Percentiles rank a stretch among this genome's conserved stretches.
phyloP scores from a whole-genome alignment of 352 stramenopile genomes.

The Thraustochytrium striatum region DNA sequence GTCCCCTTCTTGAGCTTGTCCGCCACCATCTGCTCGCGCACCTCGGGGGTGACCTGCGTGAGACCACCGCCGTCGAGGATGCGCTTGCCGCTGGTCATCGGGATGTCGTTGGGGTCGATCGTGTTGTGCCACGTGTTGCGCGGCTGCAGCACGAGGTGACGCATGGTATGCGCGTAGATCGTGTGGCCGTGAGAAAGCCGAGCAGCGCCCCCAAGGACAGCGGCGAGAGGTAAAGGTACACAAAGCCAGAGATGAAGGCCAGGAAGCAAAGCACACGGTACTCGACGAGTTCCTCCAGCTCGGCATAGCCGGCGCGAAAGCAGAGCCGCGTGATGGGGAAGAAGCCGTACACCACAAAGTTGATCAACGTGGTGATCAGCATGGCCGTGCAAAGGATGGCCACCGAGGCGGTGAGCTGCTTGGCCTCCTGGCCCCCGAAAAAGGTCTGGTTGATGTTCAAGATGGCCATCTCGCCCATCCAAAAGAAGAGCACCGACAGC shows the following conservation, averaged over 20 bases:
- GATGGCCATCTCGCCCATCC: conserved; percentile 17
- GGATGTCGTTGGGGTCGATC: conserved; percentile 43
- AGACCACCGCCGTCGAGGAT: conserved; percentile 40
- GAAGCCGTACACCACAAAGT: conserved; percentile 40
- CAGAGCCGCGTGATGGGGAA: conserved; percentile 22
- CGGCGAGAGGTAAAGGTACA: conserved; percentile 43
- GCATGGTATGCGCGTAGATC: conserved; percentile 41
- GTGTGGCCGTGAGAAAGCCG: conserved; percentile 41
- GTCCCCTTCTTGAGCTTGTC: conserved; percentile 27
- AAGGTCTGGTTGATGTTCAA: conserved; percentile 31
- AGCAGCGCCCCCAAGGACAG: conserved; percentile 23
- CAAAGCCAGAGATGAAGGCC: conserved; percentile 33
- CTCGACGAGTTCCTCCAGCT: conserved; percentile 40
- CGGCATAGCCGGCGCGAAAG: background rate
- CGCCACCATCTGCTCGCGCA: conserved; percentile 34
- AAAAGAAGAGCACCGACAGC: conserved; percentile 16
- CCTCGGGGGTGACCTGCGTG: conserved; percentile 36
- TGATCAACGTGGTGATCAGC: background rate
- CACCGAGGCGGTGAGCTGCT: background rate
- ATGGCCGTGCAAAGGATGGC: background rate
- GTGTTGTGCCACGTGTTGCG: conserved; percentile 48
- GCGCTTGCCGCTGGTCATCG: conserved; percentile 39
- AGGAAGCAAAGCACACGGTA: conserved; percentile 41
- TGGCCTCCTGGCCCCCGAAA: background rate
- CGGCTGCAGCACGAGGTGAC: conserved; percentile 35